Evolutionary conservation across 148 eudicot genomes (phyloP).

Genomic region (Chenopodium quinoa): DNA sequence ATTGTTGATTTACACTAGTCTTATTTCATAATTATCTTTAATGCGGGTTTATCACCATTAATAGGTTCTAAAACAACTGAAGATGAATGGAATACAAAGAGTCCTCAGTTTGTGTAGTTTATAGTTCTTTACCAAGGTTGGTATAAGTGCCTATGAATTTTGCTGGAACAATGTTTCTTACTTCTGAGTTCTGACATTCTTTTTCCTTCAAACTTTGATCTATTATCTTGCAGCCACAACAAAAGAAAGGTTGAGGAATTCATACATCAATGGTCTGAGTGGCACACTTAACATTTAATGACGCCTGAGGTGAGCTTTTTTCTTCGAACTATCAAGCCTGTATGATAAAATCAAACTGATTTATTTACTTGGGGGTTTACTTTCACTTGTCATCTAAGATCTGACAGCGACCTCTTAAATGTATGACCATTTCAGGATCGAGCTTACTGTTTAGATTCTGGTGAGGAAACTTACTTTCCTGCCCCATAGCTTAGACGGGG

Average conservation of each 20-base stretch:
- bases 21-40: not conserved
- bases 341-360: not conserved
- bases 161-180: not conserved
- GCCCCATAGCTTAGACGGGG: slow-evolving; percentile 4
- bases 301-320: slow-evolving; percentile 29
- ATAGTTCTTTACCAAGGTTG: slow-evolving; percentile 41
- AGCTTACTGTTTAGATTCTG: slow-evolving; percentile 32
- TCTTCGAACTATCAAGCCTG: slow-evolving; percentile 6
- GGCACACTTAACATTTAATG: slow-evolving; percentile 39
- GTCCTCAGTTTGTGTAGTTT: slow-evolving; percentile 36
- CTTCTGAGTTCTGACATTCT: not conserved
- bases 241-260: slow-evolving; percentile 45
- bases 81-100: slow-evolving; percentile 21
- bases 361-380: not conserved
- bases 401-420: not conserved
- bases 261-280: slow-evolving; percentile 43
- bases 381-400: not conserved
- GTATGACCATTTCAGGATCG: slow-evolving; percentile 26
- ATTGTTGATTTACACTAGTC: not conserved
- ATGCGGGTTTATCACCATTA: not conserved
- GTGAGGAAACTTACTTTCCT: slow-evolving; percentile 45
- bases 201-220: not conserved
- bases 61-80: slow-evolving; percentile 25
- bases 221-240: slow-evolving; percentile 30
- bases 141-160: not conserved